phyloP scores from a whole-genome alignment of 257 asterid species.

The Galeopsis tetrahit region DNA sequence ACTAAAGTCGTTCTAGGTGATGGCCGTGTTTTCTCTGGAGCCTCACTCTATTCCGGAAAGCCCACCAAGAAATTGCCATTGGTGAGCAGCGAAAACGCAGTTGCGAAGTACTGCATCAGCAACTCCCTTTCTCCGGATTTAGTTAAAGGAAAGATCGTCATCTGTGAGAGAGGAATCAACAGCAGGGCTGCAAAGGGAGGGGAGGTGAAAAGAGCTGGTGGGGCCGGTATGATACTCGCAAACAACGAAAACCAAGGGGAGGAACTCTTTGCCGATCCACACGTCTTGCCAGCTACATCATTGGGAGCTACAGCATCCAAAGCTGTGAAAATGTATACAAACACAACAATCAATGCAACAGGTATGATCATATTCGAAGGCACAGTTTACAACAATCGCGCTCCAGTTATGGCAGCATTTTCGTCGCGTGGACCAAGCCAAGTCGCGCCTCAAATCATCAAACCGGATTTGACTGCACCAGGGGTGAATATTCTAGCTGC shows the following conservation, averaged over 20 bases:
- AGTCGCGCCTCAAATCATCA: constrained; percentile 54
- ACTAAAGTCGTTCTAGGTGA: constrained; percentile 53
- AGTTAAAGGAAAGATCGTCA: constrained; percentile 68
- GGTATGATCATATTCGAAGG: constrained; percentile 57
- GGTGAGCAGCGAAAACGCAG: constrained; percentile 49
- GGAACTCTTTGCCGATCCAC: constrained; percentile 68
- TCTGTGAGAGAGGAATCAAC: constrained; percentile 70
- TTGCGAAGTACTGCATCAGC: constrained; percentile 51
- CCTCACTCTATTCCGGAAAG: constrained; percentile 61
- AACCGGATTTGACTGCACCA: constrained; percentile 83
- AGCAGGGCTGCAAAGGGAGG: constrained; percentile 66
- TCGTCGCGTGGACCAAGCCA: constrained; percentile 81
- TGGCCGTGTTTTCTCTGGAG: constrained; percentile 51
- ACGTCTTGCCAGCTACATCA: constrained; percentile 62
- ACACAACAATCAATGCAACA: constrained; percentile 43
- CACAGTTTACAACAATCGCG: constrained; percentile 48
- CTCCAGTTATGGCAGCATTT: constrained; percentile 77
- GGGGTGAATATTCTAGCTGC: constrained; percentile 84
- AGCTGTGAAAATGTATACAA: constrained; percentile 47
- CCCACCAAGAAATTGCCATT: constrained; percentile 42
- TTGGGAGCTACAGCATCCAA: constrained; percentile 54
- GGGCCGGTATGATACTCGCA: constrained; percentile 71
- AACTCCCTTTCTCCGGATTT: constrained; percentile 49
- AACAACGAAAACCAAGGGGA: constrained; percentile 57
- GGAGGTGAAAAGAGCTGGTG: constrained; percentile 65